phyloP scores from a whole-genome alignment of 345 rosid genomes.

The Cardamine occulta region DNA sequence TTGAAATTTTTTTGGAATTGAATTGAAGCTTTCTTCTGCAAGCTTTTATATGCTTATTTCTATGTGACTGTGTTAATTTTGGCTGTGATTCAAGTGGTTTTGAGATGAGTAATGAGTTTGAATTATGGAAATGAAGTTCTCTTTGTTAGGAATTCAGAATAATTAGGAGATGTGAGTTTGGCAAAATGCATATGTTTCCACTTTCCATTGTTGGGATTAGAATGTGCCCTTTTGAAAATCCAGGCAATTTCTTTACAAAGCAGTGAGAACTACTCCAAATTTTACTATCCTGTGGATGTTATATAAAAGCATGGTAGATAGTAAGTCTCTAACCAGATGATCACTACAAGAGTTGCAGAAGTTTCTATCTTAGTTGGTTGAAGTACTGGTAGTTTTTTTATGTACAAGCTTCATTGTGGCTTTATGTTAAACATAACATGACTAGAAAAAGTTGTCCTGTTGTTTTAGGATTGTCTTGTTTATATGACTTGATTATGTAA shows the following conservation, averaged over 20 bases:
- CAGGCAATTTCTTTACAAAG: background rate
- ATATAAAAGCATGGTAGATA: conserved; percentile 6
- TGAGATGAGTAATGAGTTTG: conserved; percentile 3
- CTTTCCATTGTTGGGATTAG: background rate
- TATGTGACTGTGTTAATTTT: background rate
- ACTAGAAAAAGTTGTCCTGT: background rate
- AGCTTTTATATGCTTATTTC: background rate
- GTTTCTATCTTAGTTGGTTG: background rate
- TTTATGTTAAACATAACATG: background rate
- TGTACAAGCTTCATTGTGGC: background rate
- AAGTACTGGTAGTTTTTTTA: background rate
- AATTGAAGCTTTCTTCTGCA: conserved; percentile 2
- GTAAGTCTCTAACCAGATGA: background rate
- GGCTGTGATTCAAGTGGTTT: conserved; percentile 19
- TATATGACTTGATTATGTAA: background rate
- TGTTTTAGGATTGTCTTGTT: background rate
- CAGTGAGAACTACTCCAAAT: background rate
- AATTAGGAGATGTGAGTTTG: background rate
- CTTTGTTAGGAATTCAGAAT: background rate
- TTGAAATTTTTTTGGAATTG: background rate
- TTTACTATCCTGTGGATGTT: background rate
- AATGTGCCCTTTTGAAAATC: background rate
- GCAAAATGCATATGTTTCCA: background rate
- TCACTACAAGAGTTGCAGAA: background rate
- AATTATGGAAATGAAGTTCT: background rate